These are phyloP conservation scores for Trametes cinnabarina DNA, from an alignment of 768 basidiomycete genomes.

Conservation along the genomic window DNA sequence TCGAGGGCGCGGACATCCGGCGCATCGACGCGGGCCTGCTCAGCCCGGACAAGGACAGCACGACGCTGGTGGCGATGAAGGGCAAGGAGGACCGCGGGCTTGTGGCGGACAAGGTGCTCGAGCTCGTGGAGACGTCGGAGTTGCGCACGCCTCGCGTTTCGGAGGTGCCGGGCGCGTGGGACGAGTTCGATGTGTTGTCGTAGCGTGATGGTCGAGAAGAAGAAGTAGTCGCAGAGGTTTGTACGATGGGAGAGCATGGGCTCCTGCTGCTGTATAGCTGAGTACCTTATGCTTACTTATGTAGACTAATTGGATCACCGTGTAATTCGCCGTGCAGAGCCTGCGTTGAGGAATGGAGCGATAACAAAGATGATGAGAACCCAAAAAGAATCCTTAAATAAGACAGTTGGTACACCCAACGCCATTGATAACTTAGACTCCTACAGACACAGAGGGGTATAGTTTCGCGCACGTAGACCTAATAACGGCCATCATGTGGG, in stretches of 20 bases:
- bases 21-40: slow-evolving; percentile 49
- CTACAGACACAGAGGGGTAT: slow-evolving; percentile 1
- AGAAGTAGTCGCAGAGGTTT: background rate
- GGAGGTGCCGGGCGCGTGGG: slow-evolving; percentile 49
- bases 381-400: background rate
- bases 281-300: slow-evolving; percentile 11
- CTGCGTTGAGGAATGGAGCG: too few species aligned
- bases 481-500: background rate
- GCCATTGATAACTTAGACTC: background rate
- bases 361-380: too few species aligned
- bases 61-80: slow-evolving; percentile 62
- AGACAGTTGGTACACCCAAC: background rate
- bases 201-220: background rate
- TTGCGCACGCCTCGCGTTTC: slow-evolving; percentile 37
- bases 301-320: slow-evolving; percentile 7
- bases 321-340: slow-evolving; percentile 1
- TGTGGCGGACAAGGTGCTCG: slow-evolving; percentile 52
- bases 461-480: slow-evolving; percentile 1
- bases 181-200: slow-evolving; percentile 65
- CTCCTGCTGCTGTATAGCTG: background rate
- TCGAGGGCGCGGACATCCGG: slow-evolving; percentile 69
- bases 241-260: background rate
- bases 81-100: slow-evolving; percentile 45
- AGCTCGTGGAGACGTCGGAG: slow-evolving; percentile 69
- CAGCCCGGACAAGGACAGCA: slow-evolving; percentile 38